These are phyloP conservation scores for Boletus tomentosulus DNA, from an alignment of 768 basidiomycete genomes.

Conservation along the genomic window DNA sequence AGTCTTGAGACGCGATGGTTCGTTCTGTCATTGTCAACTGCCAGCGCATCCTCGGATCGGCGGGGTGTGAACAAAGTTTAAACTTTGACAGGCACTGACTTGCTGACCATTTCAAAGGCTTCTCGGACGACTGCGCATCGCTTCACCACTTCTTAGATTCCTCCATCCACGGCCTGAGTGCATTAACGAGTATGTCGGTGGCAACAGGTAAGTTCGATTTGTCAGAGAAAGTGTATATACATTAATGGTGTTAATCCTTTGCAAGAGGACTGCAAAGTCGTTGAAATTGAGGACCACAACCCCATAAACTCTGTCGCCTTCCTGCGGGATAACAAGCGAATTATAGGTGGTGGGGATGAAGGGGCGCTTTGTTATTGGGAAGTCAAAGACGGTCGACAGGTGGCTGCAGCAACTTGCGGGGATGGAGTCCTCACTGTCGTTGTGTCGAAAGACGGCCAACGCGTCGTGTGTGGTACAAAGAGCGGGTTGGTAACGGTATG, in stretches of 20 bases:
- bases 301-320: conserved; percentile 10
- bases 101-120: neutral
- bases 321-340: neutral
- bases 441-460: conserved; percentile 8
- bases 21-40: too few relatives aligned
- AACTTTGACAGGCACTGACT: neutral
- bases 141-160: neutral
- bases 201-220: neutral
- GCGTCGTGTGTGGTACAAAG: conserved; percentile 11
- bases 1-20: neutral
- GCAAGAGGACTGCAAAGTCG: neutral
- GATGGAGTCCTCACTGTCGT: conserved; percentile 7
- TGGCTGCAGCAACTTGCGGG: neutral
- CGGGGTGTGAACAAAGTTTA: neutral
- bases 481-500: conserved; percentile 10
- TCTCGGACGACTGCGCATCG: neutral
- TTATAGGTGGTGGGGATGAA: conserved; percentile 10
- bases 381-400: neutral
- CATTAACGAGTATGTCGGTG: neutral
- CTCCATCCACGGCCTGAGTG: neutral
- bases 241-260: neutral
- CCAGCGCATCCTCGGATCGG: neutral
- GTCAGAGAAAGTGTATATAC: neutral
- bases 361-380: conserved; percentile 9
- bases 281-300: conserved; percentile 6